Evolutionary conservation across 23 red algal genomes (phyloP), one percentile per base, ranked within the genome.

Genomic region (Chondrus crispus): DNA sequence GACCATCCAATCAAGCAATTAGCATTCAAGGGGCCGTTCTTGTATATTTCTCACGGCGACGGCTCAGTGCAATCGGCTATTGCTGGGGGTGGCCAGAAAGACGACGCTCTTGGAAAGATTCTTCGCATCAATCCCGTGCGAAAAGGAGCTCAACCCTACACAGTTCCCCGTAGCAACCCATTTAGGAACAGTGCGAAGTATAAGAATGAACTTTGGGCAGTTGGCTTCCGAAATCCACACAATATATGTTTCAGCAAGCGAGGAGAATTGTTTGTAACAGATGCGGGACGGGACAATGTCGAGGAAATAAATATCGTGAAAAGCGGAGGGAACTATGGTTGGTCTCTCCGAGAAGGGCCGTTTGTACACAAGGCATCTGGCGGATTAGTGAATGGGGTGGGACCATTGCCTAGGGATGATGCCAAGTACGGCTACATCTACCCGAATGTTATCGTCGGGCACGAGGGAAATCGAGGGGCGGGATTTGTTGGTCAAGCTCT

Each of bases 1-100:
- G 85, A 88, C 35, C 85, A 88, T 48, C 85, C 85, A 18, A 77
- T 88, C 45, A 88, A 88, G 47, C 85, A 88, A 60, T 74, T 88
- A 68, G 85, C 45, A 3, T 88, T 88, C 68, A 53, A 35, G 18
- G 68, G 85, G 10, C 62, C 44, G 14, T 10, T 53, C 24, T 88
- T 88, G 42, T 77, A 75, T 33, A 77, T 88, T 13, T 62, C 62
- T 5, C 85, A 88, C 16, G 85, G 85, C 13, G 85, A 88, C 41
- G 85, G 85, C 40, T 88, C 85, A 5, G 85, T 74, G 63, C 85
- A 88, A 40, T 88, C 85, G 24, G 62, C 85, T 32, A 88, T 54
- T 2, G 85, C 85, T 1, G 85, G 85, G n/a, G 85, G 85, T 1
- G 85, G 85, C 51, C 63, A 74, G 70, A 88, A 77, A 29, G 54